A percentile compares a stretch with the other conserved stretches of the same genome.
Evolutionary conservation across 2,329 filamentous ascomycete species (phyloP).

Genomic region (Exophiala xenobiotica): DNA sequence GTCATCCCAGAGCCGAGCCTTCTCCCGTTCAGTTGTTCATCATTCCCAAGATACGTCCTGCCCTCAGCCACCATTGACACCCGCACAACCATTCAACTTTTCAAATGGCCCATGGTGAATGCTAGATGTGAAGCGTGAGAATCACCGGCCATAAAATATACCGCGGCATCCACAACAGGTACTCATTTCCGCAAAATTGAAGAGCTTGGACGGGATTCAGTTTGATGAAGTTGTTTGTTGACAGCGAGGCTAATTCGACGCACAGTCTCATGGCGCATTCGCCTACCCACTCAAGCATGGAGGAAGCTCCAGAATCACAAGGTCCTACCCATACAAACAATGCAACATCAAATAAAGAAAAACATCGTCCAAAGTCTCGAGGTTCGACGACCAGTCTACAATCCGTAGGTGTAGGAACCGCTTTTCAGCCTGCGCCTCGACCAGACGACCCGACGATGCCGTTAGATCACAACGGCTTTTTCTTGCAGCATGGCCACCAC

Average conservation of each 20-base stretch:
- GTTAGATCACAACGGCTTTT: conserved; percentile 25
- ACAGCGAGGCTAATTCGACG: conserved; percentile 14
- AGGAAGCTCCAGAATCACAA: conserved; percentile 21
- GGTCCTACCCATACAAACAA: conserved; percentile 19
- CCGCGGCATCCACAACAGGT: conserved; percentile 3
- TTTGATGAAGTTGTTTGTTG: conserved; percentile 20
- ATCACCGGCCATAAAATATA: background rate
- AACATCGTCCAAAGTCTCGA: conserved; percentile 45
- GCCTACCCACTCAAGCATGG: conserved; percentile 18
- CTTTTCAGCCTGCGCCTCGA: conserved; percentile 33
- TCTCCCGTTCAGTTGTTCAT: no score
- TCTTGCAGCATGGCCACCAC: conserved; percentile 23
- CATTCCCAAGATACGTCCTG: conserved; percentile 9
- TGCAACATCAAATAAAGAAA: conserved; percentile 22
- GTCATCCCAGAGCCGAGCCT: no score
- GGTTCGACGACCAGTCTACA: conserved; percentile 50
- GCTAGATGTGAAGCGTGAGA: background rate
- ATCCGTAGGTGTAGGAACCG: conserved; percentile 37
- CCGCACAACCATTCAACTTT: background rate
- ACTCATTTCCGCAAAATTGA: conserved; percentile 16
- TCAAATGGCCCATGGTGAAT: conserved; percentile 18
- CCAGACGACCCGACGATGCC: conserved; percentile 23
- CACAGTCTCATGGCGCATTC: conserved; percentile 27
- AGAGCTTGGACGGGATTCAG: conserved; percentile 14
- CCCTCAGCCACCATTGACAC: conserved; percentile 1